Evolutionary conservation across 805 yeast species (phyloP).

Genomic region (Monosporozyma aerobia): DNA sequence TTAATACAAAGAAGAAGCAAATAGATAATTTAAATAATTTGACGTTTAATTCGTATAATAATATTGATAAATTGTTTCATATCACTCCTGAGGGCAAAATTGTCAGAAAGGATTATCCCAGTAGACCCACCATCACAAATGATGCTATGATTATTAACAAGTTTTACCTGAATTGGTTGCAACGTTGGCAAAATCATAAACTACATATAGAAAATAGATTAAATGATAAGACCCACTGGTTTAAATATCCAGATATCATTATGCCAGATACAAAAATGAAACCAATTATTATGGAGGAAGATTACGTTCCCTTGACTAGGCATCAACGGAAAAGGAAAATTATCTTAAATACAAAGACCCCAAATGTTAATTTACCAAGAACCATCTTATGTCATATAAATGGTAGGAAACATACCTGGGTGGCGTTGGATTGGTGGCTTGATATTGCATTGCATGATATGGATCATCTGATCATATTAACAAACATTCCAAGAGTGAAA

Average conservation of each 20-base stretch:
- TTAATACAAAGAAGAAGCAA: neutral
- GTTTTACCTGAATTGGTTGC: conserved; percentile 15
- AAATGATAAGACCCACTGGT: conserved; percentile 8
- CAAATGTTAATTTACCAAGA: conserved; percentile 30
- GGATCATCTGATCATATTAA: conserved; percentile 53
- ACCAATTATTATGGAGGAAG: conserved; percentile 1
- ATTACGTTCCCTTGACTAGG: conserved; percentile 11
- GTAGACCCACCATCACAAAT: conserved; percentile 21
- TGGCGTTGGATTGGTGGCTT: conserved; percentile 62
- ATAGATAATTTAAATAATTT: neutral
- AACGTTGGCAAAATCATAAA: conserved; percentile 13
- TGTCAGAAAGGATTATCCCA: conserved; percentile 26
- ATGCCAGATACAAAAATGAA: conserved; percentile 5
- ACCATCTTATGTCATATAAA: conserved; percentile 53
- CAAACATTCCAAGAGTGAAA: conserved; percentile 28
- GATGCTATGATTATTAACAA: conserved; percentile 22
- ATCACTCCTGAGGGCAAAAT: conserved; percentile 21
- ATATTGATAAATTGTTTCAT: conserved; percentile 9
- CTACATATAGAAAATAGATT: conserved; percentile 8
- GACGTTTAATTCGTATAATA: neutral
- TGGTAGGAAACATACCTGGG: conserved; percentile 75
- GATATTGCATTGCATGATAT: conserved; percentile 46
- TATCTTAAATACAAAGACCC: conserved; percentile 12
- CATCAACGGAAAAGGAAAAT: conserved; percentile 12
- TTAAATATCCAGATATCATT: conserved; percentile 15